Evolutionary conservation across 2,329 filamentous ascomycete genomes (phyloP).

Genomic region (Aspergillus sp.): DNA sequence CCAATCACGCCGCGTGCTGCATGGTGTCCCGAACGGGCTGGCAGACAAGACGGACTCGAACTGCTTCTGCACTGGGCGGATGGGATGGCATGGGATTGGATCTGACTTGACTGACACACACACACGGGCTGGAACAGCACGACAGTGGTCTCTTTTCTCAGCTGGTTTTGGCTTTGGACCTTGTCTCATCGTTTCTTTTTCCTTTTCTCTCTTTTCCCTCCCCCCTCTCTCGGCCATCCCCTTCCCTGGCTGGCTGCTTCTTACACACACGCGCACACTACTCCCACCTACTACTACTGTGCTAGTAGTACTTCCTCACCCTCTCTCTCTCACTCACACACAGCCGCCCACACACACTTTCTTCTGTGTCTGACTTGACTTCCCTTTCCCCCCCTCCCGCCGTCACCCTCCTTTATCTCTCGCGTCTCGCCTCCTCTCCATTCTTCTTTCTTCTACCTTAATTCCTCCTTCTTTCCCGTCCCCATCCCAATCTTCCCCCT

Average conservation of each 20-base stretch:
- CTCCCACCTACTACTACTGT: neutral
- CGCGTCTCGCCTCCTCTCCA: conserved; percentile 9
- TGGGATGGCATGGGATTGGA: neutral
- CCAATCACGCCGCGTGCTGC: conserved; percentile 6
- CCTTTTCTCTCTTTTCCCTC: conserved; percentile 11
- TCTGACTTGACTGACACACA: neutral
- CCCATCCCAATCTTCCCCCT: conserved; percentile 1
- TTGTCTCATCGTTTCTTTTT: conserved; percentile 1
- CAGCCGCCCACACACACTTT: neutral
- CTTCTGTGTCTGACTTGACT: neutral
- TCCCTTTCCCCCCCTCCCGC: neutral
- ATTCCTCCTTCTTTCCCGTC: conserved; percentile 5
- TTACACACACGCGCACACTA: conserved; percentile 1
- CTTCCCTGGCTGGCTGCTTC: conserved; percentile 4
- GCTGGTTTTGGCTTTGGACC: conserved; percentile 5
- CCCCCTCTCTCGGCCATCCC: neutral
- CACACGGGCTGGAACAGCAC: conserved; percentile 7
- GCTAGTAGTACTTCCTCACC: neutral
- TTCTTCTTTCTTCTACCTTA: conserved; percentile 10
- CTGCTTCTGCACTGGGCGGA: neutral
- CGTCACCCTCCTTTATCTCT: conserved; percentile 8
- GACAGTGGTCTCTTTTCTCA: neutral
- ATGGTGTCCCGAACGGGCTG: conserved; percentile 1
- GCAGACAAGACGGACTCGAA: neutral
- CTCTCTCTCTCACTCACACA: neutral